Evolutionary conservation across 2,329 filamentous ascomycete species (phyloP).

Genomic region (Raffaelea deltoideospora): DNA sequence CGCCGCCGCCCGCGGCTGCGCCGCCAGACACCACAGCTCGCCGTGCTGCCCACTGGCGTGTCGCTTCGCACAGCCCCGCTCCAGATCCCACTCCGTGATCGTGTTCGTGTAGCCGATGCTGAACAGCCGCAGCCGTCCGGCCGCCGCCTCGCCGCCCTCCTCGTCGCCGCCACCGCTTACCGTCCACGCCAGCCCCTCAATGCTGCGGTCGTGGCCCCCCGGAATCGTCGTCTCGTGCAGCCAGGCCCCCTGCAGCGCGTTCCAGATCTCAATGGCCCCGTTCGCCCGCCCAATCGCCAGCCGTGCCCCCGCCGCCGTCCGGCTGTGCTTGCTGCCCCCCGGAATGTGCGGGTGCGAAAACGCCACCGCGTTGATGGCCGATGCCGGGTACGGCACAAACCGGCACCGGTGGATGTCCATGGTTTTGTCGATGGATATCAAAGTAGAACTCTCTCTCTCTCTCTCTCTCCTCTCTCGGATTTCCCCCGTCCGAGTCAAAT

Average conservation of each 20-base stretch:
- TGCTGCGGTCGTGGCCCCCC: conserved; percentile 70
- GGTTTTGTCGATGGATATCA: background rate
- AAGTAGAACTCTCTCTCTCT: background rate
- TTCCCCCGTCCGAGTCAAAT: no score
- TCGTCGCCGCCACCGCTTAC: conserved; percentile 75
- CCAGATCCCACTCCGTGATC: conserved; percentile 90
- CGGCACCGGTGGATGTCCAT: conserved; percentile 98
- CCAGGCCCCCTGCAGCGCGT: conserved; percentile 69
- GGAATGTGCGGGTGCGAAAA: conserved; percentile 61
- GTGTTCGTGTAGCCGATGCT: conserved; percentile 89
- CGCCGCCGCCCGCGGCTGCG: conserved; percentile 48
- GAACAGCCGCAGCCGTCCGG: conserved; percentile 73
- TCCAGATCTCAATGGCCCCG: conserved; percentile 97
- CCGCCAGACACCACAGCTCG: conserved; percentile 92
- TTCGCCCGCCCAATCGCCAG: conserved; percentile 86
- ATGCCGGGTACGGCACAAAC: conserved; percentile 84
- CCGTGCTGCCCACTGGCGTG: conserved; percentile 86
- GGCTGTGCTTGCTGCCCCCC: conserved; percentile 28
- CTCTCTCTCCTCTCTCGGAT: background rate
- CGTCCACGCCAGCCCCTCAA: conserved; percentile 86
- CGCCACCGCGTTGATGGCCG: conserved; percentile 84
- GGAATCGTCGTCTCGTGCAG: conserved; percentile 76
- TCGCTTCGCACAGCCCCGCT: conserved; percentile 58
- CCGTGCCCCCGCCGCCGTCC: conserved; percentile 48
- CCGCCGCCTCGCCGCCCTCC: conserved; percentile 41